phyloP scores from a whole-genome alignment of 306 rosid genomes.

The Oxytropis ochrocephala region DNA sequence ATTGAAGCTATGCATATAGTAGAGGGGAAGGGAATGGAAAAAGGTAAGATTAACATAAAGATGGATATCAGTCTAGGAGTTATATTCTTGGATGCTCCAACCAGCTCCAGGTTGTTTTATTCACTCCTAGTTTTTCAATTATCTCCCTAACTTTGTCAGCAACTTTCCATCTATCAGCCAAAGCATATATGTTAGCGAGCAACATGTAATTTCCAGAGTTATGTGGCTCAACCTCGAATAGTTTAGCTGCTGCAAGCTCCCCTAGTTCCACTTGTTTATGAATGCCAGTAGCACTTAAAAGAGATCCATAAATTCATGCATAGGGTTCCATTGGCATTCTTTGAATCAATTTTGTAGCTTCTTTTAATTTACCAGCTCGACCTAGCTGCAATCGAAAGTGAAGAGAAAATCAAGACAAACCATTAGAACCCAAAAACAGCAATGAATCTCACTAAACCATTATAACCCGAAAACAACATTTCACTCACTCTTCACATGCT shows the following conservation, averaged over 20 bases:
- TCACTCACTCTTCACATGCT: no score
- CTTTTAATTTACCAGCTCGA: conserved; percentile 55
- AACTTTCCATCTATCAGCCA: conserved; percentile 60
- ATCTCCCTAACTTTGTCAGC: conserved; percentile 45
- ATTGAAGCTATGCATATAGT: no score
- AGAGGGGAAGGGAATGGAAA: no score
- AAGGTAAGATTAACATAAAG: no score
- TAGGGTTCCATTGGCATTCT: conserved; percentile 59
- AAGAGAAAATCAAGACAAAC: no score
- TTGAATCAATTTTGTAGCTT: conserved; percentile 43
- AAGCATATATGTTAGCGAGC: conserved; percentile 63
- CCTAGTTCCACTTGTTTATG: conserved; percentile 51
- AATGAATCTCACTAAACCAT: no score
- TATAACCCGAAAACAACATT: no score
- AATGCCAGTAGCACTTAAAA: conserved; percentile 54
- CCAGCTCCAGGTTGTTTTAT: conserved; percentile 57
- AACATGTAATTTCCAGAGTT: conserved; percentile 55
- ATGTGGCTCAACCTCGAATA: conserved; percentile 53
- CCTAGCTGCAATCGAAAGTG: no score
- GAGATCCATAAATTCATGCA: conserved; percentile 65
- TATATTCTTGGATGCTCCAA: conserved; percentile 26
- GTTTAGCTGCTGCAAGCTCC: conserved; percentile 53
- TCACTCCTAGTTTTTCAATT: conserved; percentile 45
- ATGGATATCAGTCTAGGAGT: no score
- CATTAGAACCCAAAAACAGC: no score